Base-by-base conservation (phyloP, 768 basidiomycete genomes). In the Lactarius evosmus region DNA sequence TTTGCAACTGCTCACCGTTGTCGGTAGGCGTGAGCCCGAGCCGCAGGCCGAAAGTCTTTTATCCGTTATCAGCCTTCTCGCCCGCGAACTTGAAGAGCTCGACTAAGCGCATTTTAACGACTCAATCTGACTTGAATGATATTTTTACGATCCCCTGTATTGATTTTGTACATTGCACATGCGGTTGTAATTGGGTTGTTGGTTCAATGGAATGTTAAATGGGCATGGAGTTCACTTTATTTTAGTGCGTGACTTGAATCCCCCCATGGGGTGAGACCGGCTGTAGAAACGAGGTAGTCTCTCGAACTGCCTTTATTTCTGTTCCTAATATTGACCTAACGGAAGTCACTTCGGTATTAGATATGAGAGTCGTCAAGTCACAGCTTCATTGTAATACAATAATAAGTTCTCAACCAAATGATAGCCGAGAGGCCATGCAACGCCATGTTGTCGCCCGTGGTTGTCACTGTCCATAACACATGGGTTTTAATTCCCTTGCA, bases 1-100 rank as follows among this genome's bases (percentile, higher is more conserved):
- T 27, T 34, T 49, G 57, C 8, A 46, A 58, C 19, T 34, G 25
- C 44, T 58, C 29, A 58, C 29, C 27, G 25, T 6, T 5, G 22
- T 34, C 12, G 9, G 16, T 58, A 58, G 58, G 33, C 58, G 44
- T 46, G 41, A n/a, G n/a, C n/a, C n/a, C n/a, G n/a, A n/a, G n/a
- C n/a, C n/a, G n/a, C n/a, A n/a, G n/a, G n/a, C n/a, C n/a, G n/a
- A n/a, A n/a, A n/a, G n/a, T n/a, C n/a, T 58, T 7, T 1, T 33
- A 2, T 3, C 4, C 7, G 56, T 12, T 19, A 0, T 44, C 9
- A 5, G 7, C 34, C 1, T 34, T 1, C 4, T 49, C 8, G 2
- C 1, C 11, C 57, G 44, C 32, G 2, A n/a, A 8, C 19, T 58
- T 30, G 58, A 34, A 14, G 58, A 58, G 46, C 58, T 58, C 30